Evolutionary conservation across 1,139 yeast genomes (phyloP), one percentile per base, ranked within the genome.

Genomic region (Magnusiomyces suaveolens): DNA sequence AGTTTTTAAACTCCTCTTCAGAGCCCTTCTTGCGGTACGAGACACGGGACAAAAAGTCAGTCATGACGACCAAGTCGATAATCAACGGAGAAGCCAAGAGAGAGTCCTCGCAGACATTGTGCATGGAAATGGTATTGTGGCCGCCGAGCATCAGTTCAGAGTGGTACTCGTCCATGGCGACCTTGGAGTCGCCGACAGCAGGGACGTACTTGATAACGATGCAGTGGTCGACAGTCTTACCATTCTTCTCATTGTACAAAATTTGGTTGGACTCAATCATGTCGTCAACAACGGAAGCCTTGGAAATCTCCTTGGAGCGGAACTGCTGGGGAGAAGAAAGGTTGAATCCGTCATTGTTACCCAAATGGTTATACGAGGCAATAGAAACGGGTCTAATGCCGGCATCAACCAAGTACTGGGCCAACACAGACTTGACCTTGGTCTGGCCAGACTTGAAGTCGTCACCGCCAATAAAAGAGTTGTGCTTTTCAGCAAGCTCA

Each of bases 361-460:
- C 97, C 70, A 90, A 79, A 72, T 90, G 97, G 74, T 90, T 90
- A 75, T 90, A 90, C 25, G 96, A 87, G 43, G 97, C 97, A 70
- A 90, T 86, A 33, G 96, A 88, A 50, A 86, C 76, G 48, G 97
- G 97, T 73, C 87, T 85, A 71, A 90, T 90, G 75, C 97, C 97
- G 50, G 97, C 97, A 71, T 90, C 97, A 57, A 90, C 97, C 65
- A 90, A 78, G 71, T 84, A 90, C 75, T 90, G 97, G 24, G 97
- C 96, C 72, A 90, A 78, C 26, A 90, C 97, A 25, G 96, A 88
- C 76, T 90, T 90, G 67, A 90, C 75, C 75, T 90, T 90, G 61
- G 97, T 90, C 76, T 90, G 97, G 58, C 97, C 97, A 66, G 92
- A 82, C 78, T 90, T 90, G 80, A 90, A 90, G 73, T 90, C 97